Base-by-base conservation (phyloP, 2,329 filamentous ascomycete species). In the Fusarium metavorans region DNA sequence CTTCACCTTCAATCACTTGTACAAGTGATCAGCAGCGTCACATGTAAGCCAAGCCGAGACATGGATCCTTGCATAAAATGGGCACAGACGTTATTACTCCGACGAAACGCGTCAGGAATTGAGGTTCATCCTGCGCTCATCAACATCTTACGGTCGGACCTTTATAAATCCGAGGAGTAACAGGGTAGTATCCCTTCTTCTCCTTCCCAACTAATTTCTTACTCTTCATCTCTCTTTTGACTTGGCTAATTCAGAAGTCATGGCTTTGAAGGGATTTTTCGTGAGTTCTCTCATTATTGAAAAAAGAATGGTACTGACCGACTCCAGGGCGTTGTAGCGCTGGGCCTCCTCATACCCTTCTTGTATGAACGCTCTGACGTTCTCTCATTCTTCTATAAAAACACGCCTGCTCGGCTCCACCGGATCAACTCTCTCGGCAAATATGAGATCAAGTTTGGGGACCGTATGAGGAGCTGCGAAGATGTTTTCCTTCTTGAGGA, bases 381-480 rank as follows among this genome's bases (percentile, higher is more conserved):
- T 13, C 23, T 80, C 2, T 69, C 67, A 30, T 64, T 73, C 7
- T 76, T 82, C 30, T 77, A 77, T 34, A 69, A 58, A 0, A 84
- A 85, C 37, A 69, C 79, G 0, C 83, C 83, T 0, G 64, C 57
- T 2, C 75, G 79, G n/a, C 58, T 85, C 18, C 52, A 64, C 9
- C 75, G 67, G 14, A 57, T 81, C 20, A 79, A 82, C 37, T 75
- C 77, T 2, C 79, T 81, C n/a, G 61, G 66, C 0, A 71, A 50
- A 27, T 69, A 80, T 58, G 68, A 79, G 4, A 27, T 85, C 76
- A 82, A 80, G 56, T 85, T 85, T 62, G 57, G 76, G 6, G 80
- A 85, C 58, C 75, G 71, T n/a, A 73, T 85, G 37, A 80, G 83
- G 20, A 85, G 78, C 65, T 86, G 84, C 32, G 84, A 86, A 62